Conservation (phyloP, 352 stramenopile species). For the Phytophthora tentaculata region DNA sequence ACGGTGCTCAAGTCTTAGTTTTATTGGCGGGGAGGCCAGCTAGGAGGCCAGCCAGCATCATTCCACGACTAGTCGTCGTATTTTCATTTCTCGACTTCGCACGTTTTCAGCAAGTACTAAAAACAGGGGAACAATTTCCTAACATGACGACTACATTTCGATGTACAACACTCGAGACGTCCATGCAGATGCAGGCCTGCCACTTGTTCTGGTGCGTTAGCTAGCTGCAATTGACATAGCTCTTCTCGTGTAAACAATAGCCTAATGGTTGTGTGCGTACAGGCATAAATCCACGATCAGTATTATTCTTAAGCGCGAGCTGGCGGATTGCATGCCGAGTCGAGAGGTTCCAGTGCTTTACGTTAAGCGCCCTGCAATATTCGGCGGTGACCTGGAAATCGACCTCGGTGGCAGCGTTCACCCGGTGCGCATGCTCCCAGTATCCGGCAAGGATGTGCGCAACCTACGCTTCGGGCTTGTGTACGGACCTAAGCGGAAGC, state of each 20-base stretch:
- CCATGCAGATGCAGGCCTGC: slow-evolving; percentile 43
- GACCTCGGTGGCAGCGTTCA: slow-evolving; percentile 26
- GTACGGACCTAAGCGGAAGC: slow-evolving; percentile 39
- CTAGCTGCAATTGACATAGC: neutral
- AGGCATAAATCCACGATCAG: slow-evolving; percentile 39
- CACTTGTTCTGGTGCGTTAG: slow-evolving; percentile 35
- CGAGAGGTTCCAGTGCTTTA: slow-evolving; percentile 36
- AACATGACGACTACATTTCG: slow-evolving; percentile 30
- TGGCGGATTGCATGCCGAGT: slow-evolving; percentile 30
- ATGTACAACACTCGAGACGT: slow-evolving; percentile 35
- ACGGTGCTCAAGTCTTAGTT: slow-evolving; percentile 5
- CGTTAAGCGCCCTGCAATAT: slow-evolving; percentile 18
- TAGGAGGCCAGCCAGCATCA: slow-evolving; percentile 18
- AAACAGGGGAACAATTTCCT: neutral
- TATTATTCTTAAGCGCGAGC: slow-evolving; percentile 35
- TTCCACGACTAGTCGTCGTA: slow-evolving; percentile 25
- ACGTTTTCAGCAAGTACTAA: slow-evolving; percentile 11
- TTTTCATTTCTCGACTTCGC: slow-evolving; percentile 29
- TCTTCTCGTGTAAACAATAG: slow-evolving; percentile 1
- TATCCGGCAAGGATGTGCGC: slow-evolving; percentile 42
- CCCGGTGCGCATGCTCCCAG: slow-evolving; percentile 38
- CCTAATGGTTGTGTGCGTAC: neutral
- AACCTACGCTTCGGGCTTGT: slow-evolving; percentile 37
- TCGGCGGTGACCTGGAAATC: slow-evolving; percentile 40
- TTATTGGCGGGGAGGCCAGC: slow-evolving; percentile 21